Percentiles rank a stretch among this genome's conserved stretches.
phyloP scores from a whole-genome alignment of 1,284 basidiomycete genomes.

The Microbotryum violaceum region DNA sequence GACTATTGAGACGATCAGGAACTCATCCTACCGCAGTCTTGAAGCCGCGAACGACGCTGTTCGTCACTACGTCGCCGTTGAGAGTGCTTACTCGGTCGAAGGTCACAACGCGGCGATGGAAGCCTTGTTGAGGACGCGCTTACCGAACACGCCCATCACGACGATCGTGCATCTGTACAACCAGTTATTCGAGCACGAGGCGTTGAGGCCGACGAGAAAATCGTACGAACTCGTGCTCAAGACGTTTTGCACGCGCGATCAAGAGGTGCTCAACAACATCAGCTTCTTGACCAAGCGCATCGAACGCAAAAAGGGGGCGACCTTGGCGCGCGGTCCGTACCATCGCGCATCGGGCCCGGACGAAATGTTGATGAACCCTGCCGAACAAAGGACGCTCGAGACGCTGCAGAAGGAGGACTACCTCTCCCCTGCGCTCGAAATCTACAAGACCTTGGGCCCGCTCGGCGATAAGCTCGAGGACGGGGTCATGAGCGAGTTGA shows the following conservation, averaged over 20 bases:
- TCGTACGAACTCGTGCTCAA: constrained; percentile 66
- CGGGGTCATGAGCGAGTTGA: constrained; percentile 48
- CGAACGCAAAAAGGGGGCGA: constrained; percentile 30
- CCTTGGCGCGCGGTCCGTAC: constrained; percentile 1
- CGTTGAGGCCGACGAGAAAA: constrained; percentile 54
- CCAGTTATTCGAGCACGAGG: constrained; percentile 58
- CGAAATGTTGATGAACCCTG: background rate
- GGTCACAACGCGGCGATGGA: constrained; percentile 63
- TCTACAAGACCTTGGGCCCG: constrained; percentile 58
- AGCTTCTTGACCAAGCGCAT: constrained; percentile 46
- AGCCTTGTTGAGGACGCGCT: constrained; percentile 51
- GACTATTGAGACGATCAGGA: background rate
- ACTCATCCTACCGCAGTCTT: background rate
- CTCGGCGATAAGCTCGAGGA: constrained; percentile 36
- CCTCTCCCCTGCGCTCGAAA: constrained; percentile 59
- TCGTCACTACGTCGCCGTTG: constrained; percentile 19
- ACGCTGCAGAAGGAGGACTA: constrained; percentile 58
- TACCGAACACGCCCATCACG: constrained; percentile 52
- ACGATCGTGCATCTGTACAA: constrained; percentile 65
- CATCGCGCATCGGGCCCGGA: background rate
- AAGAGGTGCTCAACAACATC: constrained; percentile 55
- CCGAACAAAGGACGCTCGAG: constrained; percentile 22
- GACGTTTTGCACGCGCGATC: constrained; percentile 64
- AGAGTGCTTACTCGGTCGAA: constrained; percentile 16
- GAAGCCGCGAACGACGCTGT: constrained; percentile 11